Evolutionary conservation across 495 filamentous ascomycete genomes (phyloP), one percentile per base, ranked within the genome.

Genomic region (Penicillium simplicissimum): DNA sequence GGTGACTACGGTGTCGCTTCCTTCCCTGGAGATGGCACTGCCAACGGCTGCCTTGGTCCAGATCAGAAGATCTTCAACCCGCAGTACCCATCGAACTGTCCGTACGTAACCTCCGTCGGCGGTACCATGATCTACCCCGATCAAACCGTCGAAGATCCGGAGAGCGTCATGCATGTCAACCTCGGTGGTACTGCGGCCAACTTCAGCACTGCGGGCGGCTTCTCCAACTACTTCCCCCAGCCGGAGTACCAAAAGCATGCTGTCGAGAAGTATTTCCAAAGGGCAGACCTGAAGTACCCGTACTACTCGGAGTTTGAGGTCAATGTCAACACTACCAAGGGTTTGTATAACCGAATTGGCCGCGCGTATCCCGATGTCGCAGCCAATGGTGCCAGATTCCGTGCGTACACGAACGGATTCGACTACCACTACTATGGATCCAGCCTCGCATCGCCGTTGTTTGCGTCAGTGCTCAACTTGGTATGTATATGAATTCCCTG

Each of bases 311-410:
- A 72, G 51, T 63, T 71, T 11, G 55, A 67, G 23, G 77, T 72
- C 59, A 68, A 74, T 54, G 60, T 79, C 35, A 79, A 73, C 52
- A 73, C 63, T 23, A 79, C 80, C 17, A 69, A 72, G 11, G 83
- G 78, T 52, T 74, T 85, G 56, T 88, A 86, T 70, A 85, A 85
- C 61, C 79, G 80, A 9, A 76, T 78, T 11, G 86, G 86, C 0
- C 80, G 88, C 21, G 88, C 79, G 10, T 89, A 83, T 57, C 88
- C 88, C 0, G 88, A 91, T 57, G 81, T 91, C 15, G 67, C 83
- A 0, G 87, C 87, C 25, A 80, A 86, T 15, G 86, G 82, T n/a
- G 84, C 80, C 5, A 78, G 82, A 37, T 81, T 87, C 64, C 72
- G 75, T 13, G 72, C 82, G 21, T 80, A 76, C 36, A 70, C 71